These are phyloP conservation scores for Penicillium ucsense DNA, from an alignment of 495 filamentous ascomycete species.

Conservation along the genomic window DNA sequence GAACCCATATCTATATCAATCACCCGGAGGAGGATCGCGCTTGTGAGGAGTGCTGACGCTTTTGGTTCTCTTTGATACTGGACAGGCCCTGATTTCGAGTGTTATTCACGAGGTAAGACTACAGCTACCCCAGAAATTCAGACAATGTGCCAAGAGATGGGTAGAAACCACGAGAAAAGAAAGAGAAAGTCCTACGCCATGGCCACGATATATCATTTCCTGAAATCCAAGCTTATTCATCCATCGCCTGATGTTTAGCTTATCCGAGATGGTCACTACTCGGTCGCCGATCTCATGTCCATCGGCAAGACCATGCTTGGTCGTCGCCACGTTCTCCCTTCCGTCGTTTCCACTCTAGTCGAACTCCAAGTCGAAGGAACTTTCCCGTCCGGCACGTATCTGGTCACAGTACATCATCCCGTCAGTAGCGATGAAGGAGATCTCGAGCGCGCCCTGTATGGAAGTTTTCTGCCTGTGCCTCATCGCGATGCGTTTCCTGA, in stretches of 20 bases:
- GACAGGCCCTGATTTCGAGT: constrained; percentile 77
- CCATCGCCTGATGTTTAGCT: constrained; percentile 36
- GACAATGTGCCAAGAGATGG: background rate
- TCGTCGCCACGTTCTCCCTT: constrained; percentile 83
- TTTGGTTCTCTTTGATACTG: background rate
- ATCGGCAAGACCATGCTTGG: constrained; percentile 89
- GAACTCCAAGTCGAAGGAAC: constrained; percentile 94
- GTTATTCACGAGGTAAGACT: constrained; percentile 75
- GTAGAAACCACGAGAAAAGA: too few relatives aligned
- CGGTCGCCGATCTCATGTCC: constrained; percentile 85
- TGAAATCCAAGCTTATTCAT: too few relatives aligned
- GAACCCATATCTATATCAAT: too few relatives aligned
- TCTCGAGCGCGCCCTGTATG: constrained; percentile 77
- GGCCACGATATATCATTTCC: too few relatives aligned
- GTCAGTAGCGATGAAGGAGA: constrained; percentile 83
- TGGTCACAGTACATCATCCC: constrained; percentile 90
- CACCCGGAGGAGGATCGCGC: too few relatives aligned
- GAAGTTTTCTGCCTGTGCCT: constrained; percentile 83
- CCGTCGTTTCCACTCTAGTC: constrained; percentile 62
- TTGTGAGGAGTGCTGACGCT: too few relatives aligned
- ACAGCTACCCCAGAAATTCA: background rate
- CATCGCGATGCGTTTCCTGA: constrained; percentile 53
- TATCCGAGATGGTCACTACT: constrained; percentile 92
- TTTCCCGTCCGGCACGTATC: constrained; percentile 81
- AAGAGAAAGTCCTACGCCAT: too few relatives aligned